These are phyloP conservation scores for Fraxinus ornus DNA, from an alignment of 305 asterid species.

Conservation along the genomic window DNA sequence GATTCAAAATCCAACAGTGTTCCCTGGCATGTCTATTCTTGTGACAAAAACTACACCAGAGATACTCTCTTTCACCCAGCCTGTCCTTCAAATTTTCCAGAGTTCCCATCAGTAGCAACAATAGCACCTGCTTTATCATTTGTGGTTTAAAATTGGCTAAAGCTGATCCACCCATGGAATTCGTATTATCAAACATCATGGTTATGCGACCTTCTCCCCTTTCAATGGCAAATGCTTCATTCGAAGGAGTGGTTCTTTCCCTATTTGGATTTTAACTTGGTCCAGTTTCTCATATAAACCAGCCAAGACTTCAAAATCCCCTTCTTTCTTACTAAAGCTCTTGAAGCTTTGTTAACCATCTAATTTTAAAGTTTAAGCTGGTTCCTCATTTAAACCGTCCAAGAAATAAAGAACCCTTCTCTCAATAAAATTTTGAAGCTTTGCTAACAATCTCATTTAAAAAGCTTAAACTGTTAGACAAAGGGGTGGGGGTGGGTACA, in stretches of 20 bases:
- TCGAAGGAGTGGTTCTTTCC: background rate
- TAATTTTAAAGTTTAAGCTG: background rate
- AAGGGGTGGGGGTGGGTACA: background rate
- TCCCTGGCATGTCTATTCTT: background rate
- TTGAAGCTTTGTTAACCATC: background rate
- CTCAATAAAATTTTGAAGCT: background rate
- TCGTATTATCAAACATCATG: background rate
- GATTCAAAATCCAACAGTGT: background rate
- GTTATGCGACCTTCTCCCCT: background rate
- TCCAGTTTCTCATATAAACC: background rate
- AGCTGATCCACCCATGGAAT: background rate
- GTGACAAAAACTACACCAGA: background rate
- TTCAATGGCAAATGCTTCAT: background rate
- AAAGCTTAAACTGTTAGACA: background rate
- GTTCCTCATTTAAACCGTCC: background rate
- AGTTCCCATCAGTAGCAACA: background rate
- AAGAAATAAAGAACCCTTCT: background rate
- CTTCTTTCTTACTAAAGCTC: background rate
- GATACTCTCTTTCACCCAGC: background rate
- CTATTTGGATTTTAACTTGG: background rate
- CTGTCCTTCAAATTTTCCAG: background rate
- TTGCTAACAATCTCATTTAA: background rate
- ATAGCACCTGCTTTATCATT: background rate
- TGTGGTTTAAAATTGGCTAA: background rate
- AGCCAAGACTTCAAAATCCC: background rate